Base-by-base conservation (phyloP, 2,329 filamentous ascomycete species). In the Cryphonectria naterciae region DNA sequence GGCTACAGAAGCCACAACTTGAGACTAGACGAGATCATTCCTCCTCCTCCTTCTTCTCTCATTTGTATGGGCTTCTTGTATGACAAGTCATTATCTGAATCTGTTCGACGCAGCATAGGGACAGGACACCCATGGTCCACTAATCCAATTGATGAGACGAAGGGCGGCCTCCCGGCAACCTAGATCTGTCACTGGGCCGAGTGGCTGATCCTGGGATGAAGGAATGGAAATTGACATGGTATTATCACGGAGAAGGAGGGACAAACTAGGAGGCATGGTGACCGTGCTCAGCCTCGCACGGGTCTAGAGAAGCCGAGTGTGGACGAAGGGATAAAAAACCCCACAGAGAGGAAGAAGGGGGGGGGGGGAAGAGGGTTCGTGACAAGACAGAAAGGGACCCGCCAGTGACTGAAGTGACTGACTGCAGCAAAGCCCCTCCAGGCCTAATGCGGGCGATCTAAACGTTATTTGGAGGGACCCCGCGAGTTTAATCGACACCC, bases 381-480 rank as follows among this genome's bases (percentile, higher is more conserved):
- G n/a, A 56, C 52, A 28, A 4, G n/a, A 15, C 52, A 28, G 68
- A 65, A 58, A 69, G 41, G 41, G 64, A 19, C 64, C 56, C 46
- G 46, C 56, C 56, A 28, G 15, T 43, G 37, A 7, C 37, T 39
- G 37, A 39, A 39, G 5, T 39, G 41, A 17, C 41, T 43, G 28
- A 22, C 64, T 19, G 22, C 68, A 41, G 67, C 68, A n/a, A 8
- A 3, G 19, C 46, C 7, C 46, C 19, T 4, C 32, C 32, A 61
- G 58, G 19, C 25, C 69, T 68, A 65, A 58, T 60, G 60, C 69
- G 60, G 65, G 60, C 46, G 65, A 67, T 58, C 69, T 70, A 70
- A 70, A 70, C 69, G 69, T 70, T 70, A 70, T 70, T 70, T 68
- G 69, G 69, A 70, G 69, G 69, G 68, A 32, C 32, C 61, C 69